Conservation (phyloP, 805 yeast species). For the Sugiyamaella mastotermitis region DNA sequence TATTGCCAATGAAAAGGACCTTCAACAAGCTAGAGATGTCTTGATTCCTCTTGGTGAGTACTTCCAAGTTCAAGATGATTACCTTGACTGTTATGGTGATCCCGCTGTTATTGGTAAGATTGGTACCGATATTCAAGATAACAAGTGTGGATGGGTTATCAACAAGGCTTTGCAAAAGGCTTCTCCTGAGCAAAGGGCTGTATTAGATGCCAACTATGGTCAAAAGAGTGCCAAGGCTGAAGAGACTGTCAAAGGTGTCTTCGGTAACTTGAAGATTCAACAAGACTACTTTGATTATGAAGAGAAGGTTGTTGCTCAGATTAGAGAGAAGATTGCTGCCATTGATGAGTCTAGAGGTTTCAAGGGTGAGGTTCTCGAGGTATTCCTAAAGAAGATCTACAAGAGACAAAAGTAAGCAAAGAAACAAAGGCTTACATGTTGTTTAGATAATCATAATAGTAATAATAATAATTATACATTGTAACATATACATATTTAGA, state of each 20-base stretch:
- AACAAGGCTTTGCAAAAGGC: slow-evolving; percentile 84
- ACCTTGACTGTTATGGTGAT: slow-evolving; percentile 92
- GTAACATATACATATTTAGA: background rate
- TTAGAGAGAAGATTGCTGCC: slow-evolving; percentile 57
- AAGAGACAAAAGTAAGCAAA: slow-evolving; percentile 71
- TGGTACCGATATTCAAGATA: slow-evolving; percentile 97
- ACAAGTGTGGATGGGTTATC: slow-evolving; percentile 97
- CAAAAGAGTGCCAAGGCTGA: slow-evolving; percentile 67
- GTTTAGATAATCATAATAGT: background rate
- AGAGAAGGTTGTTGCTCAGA: slow-evolving; percentile 61
- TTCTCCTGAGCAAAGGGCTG: slow-evolving; percentile 70
- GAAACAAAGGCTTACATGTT: background rate
- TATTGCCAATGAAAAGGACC: slow-evolving; percentile 57
- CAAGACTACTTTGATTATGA: slow-evolving; percentile 73
- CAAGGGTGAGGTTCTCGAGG: slow-evolving; percentile 76
- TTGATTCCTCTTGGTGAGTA: slow-evolving; percentile 95
- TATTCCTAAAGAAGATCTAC: slow-evolving; percentile 85
- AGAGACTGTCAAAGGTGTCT: slow-evolving; percentile 63
- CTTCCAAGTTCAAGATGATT: slow-evolving; percentile 98
- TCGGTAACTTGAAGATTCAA: slow-evolving; percentile 66
- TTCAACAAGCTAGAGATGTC: slow-evolving; percentile 81
- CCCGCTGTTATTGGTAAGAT: slow-evolving; percentile 97
- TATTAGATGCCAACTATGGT: slow-evolving; percentile 88
- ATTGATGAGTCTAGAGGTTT: slow-evolving; percentile 92
- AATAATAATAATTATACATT: slow-evolving; percentile 2